These are phyloP conservation scores for Immersiporthe knoxdaviesiana DNA, from an alignment of 2,329 filamentous ascomycete genomes.

Conservation along the genomic window DNA sequence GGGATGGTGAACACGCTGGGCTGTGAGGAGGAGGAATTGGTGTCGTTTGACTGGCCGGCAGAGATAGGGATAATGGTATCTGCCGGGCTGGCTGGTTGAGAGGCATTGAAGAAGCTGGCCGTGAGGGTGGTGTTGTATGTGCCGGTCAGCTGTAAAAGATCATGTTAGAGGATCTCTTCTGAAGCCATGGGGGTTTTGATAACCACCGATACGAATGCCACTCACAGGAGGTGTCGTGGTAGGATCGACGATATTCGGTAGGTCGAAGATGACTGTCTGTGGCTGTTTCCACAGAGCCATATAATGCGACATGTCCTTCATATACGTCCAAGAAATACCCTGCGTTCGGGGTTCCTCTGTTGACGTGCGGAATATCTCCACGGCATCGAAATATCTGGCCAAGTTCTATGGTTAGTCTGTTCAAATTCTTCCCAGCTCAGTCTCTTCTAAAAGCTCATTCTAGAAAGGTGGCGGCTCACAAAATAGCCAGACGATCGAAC, in stretches of 20 bases:
- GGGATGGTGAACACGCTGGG: constrained; percentile 71
- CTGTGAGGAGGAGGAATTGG: constrained; percentile 42
- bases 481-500: constrained; percentile 65
- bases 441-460: constrained; percentile 55
- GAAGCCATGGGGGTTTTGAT: too few species aligned
- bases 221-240: constrained; percentile 33
- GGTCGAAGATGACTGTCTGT: constrained; percentile 69
- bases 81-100: constrained; percentile 51
- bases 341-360: constrained; percentile 65
- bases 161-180: too few species aligned
- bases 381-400: constrained; percentile 60
- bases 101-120: constrained; percentile 54
- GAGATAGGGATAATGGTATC: constrained; percentile 72
- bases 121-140: constrained; percentile 64
- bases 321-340: constrained; percentile 66
- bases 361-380: constrained; percentile 68
- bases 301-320: constrained; percentile 68
- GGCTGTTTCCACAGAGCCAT: constrained; percentile 59
- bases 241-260: constrained; percentile 63
- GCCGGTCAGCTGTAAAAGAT: constrained; percentile 46
- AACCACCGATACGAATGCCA: too few species aligned
- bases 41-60: constrained; percentile 50
- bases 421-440: constrained; percentile 52
- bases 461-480: constrained; percentile 38
- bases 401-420: background rate